Evolutionary conservation across 495 filamentous ascomycete species (phyloP).

Genomic region (Pyrenopolyporus hunteri): DNA sequence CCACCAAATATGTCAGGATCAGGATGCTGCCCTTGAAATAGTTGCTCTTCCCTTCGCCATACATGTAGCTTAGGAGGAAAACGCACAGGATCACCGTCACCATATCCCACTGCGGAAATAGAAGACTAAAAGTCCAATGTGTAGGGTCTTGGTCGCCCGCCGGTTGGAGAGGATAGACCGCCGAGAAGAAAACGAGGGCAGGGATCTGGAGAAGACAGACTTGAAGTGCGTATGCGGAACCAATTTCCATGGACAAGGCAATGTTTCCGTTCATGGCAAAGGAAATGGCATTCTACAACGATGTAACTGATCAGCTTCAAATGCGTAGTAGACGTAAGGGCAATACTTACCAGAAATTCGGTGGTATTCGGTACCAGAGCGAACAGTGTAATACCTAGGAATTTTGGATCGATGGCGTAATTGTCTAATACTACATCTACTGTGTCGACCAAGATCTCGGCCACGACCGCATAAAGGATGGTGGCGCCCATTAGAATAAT

Average conservation of each 20-base stretch:
- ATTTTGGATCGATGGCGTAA: conserved; percentile 95
- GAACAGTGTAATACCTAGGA: conserved; percentile 96
- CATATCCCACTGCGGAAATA: conserved; percentile 99
- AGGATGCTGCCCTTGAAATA: conserved; percentile 94
- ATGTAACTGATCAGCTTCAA: conserved; percentile 43
- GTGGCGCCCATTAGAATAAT: conserved; percentile 90
- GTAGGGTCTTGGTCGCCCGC: conserved; percentile 59
- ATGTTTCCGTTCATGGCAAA: conserved; percentile 99
- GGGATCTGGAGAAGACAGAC: conserved; percentile 98
- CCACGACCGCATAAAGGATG: conserved; percentile 91
- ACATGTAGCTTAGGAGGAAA: conserved; percentile 96
- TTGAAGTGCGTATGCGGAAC: conserved; percentile 95
- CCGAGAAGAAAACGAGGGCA: conserved; percentile 89
- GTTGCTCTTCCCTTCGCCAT: conserved; percentile 96
- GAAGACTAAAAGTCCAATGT: conserved; percentile 85
- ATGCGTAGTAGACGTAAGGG: neutral
- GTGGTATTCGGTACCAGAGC: conserved; percentile 98
- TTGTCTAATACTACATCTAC: conserved; percentile 92
- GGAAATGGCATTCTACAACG: conserved; percentile 89
- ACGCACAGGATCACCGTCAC: conserved; percentile 97
- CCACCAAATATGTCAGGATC: conserved; percentile 90
- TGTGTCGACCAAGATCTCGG: conserved; percentile 94
- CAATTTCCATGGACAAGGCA: conserved; percentile 98
- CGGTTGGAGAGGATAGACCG: conserved; percentile 50
- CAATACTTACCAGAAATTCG: conserved; percentile 81